Base-by-base conservation (phyloP, 139 green algal genomes). In the Desmodesmus armatus region DNA sequence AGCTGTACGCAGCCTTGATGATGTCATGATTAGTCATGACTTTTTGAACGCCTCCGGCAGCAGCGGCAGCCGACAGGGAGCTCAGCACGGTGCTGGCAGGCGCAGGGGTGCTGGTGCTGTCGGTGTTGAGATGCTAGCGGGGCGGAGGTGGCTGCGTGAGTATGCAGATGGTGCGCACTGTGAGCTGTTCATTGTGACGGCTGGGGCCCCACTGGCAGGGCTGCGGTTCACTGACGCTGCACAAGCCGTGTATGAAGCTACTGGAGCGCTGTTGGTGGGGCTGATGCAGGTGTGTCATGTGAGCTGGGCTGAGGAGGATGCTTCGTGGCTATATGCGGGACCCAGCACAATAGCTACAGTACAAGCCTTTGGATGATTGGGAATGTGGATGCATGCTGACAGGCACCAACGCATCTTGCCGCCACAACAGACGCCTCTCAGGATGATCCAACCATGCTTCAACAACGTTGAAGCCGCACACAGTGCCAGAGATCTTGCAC, bases 151-250 rank as follows among this genome's bases (percentile, higher is more conserved):
- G 95, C 91, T 96, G 88, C 88, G 93, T 0, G 75, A 89, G 65
- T 98, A 97, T 87, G 86, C 93, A n/a, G 91, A 95, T 53, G 94
- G 95, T 74, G 96, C 49, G 3, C 80, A 86, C 69, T 80, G 67
- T 39, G 80, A 86, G 47, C 37, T 86, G 37, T 79, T 74, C 69
- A 63, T 39, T 19, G 70, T 35, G 17, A 17, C 49, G 37, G 80
- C 70, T 35, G 80, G 80, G 40, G 37, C 69, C 0, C 31, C 67
- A 13, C 80, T 86, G 23, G 44, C 80, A 29, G 80, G 80, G 9
- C 51, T 86, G 80, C 37, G 49, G 23, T 86, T 86, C 25, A 27
- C 25, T 43, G 62, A 37, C 21, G 80, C 49, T 23, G 80, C 69
- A 2, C 88, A 90, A 35, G 92, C 83, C 78, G 73, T 94, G 5